phyloP scores from a whole-genome alignment of 208 protist species.

The Kentomonas sorsogonicus region DNA sequence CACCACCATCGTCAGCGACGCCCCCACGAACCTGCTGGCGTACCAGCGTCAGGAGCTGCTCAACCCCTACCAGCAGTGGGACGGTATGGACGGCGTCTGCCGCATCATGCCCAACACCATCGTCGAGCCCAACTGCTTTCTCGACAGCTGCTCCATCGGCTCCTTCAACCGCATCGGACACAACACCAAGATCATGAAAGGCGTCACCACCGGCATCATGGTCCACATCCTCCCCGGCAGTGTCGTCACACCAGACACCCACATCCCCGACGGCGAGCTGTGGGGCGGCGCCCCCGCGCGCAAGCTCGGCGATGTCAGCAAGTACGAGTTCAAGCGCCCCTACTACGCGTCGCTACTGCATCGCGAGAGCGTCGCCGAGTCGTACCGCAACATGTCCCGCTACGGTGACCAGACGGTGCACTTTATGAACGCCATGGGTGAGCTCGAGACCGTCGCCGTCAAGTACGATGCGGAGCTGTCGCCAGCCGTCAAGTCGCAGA shows the following conservation, averaged over 20 bases:
- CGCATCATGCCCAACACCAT: conserved; percentile 82
- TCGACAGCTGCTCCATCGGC: conserved; percentile 85
- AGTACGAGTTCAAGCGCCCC: conserved; percentile 84
- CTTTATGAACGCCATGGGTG: conserved; percentile 65
- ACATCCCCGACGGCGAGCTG: conserved; percentile 80
- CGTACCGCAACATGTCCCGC: conserved; percentile 81
- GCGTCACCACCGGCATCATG: conserved; percentile 84
- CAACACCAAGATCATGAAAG: conserved; percentile 87
- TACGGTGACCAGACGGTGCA: conserved; percentile 86
- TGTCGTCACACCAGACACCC: conserved; percentile 73
- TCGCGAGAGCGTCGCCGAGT: conserved; percentile 65
- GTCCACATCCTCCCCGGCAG: conserved; percentile 86
- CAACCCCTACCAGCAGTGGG: conserved; percentile 89
- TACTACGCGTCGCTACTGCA: conserved; percentile 78
- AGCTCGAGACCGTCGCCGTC: conserved; percentile 79
- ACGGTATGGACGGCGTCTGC: conserved; percentile 75
- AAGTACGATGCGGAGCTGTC: conserved; percentile 69
- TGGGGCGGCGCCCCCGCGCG: conserved; percentile 83
- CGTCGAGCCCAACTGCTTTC: conserved; percentile 82
- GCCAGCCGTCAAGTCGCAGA: conserved; percentile 56
- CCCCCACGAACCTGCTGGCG: conserved; percentile 67
- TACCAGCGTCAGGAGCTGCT: conserved; percentile 81
- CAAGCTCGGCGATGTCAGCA: conserved; percentile 79
- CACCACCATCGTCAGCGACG: conserved; percentile 84
- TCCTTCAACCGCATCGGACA: conserved; percentile 86